A percentile compares a stretch with the other conserved stretches of the same genome.
These are phyloP conservation scores for Cryptococcus floricola DNA, from an alignment of 1,284 basidiomycete species.

Conservation along the genomic window DNA sequence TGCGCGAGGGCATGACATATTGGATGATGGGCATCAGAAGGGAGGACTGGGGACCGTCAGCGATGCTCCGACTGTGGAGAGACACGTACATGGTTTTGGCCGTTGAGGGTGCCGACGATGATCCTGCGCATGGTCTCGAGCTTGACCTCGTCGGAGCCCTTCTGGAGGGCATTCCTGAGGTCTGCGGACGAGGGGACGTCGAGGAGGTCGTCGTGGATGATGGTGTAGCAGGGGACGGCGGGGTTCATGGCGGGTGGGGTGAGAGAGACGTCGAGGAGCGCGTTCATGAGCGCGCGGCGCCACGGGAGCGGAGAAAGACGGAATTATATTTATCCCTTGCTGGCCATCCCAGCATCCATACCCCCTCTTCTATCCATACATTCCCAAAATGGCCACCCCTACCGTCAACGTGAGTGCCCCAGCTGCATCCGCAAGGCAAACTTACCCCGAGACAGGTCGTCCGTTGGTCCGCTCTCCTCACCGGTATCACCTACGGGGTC, in stretches of 20 bases:
- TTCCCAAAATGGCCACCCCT: slow-evolving; percentile 40
- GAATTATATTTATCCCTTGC: neutral
- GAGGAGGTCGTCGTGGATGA: slow-evolving; percentile 69
- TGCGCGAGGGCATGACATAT: slow-evolving; percentile 89
- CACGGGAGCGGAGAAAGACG: neutral
- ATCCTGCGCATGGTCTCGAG: slow-evolving; percentile 94
- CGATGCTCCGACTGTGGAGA: neutral
- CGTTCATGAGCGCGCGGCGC: slow-evolving; percentile 1
- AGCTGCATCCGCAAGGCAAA: neutral
- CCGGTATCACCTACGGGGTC: slow-evolving; percentile 89
- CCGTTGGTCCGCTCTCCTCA: slow-evolving; percentile 86
- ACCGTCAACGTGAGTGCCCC: slow-evolving; percentile 39
- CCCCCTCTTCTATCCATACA: neutral
- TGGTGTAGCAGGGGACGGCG: slow-evolving; percentile 66
- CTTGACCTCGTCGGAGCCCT: slow-evolving; percentile 91
- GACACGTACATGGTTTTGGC: slow-evolving; percentile 64
- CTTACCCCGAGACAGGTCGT: slow-evolving; percentile 64
- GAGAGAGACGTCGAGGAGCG: neutral
- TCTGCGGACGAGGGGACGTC: slow-evolving; percentile 79
- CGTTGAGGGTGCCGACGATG: slow-evolving; percentile 92
- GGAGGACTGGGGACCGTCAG: slow-evolving; percentile 59
- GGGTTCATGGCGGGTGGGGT: slow-evolving; percentile 41
- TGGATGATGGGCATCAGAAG: slow-evolving; percentile 99
- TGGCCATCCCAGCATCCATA: neutral
- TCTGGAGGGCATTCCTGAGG: slow-evolving; percentile 81